These are phyloP conservation scores for Fusarium lyarnte DNA, from an alignment of 2,329 filamentous ascomycete species.

Conservation along the genomic window DNA sequence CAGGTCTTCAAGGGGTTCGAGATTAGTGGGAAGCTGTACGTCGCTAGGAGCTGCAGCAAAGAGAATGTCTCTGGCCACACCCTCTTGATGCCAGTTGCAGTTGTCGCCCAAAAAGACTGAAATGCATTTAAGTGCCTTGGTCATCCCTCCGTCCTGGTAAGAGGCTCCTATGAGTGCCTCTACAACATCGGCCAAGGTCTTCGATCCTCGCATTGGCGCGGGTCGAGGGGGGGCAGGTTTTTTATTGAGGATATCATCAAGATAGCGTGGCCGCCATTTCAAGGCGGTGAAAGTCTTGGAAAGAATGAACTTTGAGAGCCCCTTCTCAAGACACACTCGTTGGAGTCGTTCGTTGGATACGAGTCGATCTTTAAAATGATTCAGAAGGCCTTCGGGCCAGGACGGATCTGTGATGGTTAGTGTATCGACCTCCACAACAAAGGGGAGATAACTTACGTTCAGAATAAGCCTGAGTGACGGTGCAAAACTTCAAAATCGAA, in stretches of 20 bases:
- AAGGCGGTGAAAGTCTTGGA: conserved; percentile 71
- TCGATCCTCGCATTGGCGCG: conserved; percentile 67
- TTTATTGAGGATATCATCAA: conserved; percentile 48
- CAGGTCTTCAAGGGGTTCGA: conserved; percentile 67
- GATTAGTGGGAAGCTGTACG: conserved; percentile 50
- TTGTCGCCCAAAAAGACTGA: conserved; percentile 68
- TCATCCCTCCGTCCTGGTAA: conserved; percentile 73
- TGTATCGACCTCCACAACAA: rapidly evolving
- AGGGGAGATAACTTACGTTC: conserved; percentile 53
- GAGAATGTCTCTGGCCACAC: conserved; percentile 54
- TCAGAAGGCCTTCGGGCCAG: conserved; percentile 82
- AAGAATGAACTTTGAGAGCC: conserved; percentile 78
- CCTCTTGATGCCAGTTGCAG: conserved; percentile 63
- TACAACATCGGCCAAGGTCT: conserved; percentile 86
- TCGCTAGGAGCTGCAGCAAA: conserved; percentile 52
- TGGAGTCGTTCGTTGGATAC: conserved; percentile 81
- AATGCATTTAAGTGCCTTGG: conserved; percentile 71
- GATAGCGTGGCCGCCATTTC: conserved; percentile 77
- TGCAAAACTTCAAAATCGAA: conserved; percentile 78
- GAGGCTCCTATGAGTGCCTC: conserved; percentile 85
- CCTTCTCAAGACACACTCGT: conserved; percentile 67
- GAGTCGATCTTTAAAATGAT: conserved; percentile 71
- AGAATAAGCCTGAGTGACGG: conserved; percentile 71
- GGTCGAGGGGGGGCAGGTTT: conserved; percentile 2
- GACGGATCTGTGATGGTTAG: conserved; percentile 59